Conservation (phyloP, 1,284 basidiomycete genomes). For the Ceraceosorus guamensis region DNA sequence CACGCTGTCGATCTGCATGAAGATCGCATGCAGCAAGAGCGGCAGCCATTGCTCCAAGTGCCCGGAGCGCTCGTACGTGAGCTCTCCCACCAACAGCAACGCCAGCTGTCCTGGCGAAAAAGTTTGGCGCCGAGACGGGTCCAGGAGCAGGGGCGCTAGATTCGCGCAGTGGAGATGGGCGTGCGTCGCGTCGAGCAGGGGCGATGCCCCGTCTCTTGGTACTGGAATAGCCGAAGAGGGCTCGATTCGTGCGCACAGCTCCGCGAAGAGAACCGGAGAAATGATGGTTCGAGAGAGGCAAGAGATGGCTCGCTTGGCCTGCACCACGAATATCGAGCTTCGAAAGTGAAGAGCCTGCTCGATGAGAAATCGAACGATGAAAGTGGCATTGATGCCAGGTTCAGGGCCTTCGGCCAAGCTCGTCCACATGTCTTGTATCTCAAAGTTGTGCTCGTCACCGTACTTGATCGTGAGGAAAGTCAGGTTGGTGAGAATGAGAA, state of each 20-base stretch:
- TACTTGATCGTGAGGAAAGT: conserved; percentile 76
- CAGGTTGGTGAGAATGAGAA: conserved; percentile 64
- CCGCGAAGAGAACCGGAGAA: conserved; percentile 69
- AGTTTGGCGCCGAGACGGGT: conserved; percentile 26
- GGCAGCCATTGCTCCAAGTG: conserved; percentile 67
- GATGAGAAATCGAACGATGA: conserved; percentile 72
- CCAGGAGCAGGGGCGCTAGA: conserved; percentile 20
- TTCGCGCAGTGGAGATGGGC: conserved; percentile 10
- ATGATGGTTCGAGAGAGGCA: conserved; percentile 72
- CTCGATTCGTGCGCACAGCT: conserved; percentile 74
- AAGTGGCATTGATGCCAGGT: conserved; percentile 62
- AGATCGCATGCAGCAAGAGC: conserved; percentile 68
- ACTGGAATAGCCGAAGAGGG: conserved; percentile 69
- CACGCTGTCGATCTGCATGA: conserved; percentile 76
- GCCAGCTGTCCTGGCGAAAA: conserved; percentile 77
- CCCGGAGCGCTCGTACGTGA: conserved; percentile 70
- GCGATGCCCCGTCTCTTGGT: conserved; percentile 58
- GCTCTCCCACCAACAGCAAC: conserved; percentile 74
- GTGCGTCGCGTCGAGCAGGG: conserved; percentile 28
- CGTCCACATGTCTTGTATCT: conserved; percentile 73
- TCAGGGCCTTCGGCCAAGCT: conserved; percentile 57
- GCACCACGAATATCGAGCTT: conserved; percentile 67
- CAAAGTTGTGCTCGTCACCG: conserved; percentile 68
- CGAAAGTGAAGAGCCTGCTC: conserved; percentile 80
- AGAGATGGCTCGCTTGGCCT: conserved; percentile 74